Conservation (phyloP, 1,284 basidiomycete genomes). For the Golubevia sp. region DNA sequence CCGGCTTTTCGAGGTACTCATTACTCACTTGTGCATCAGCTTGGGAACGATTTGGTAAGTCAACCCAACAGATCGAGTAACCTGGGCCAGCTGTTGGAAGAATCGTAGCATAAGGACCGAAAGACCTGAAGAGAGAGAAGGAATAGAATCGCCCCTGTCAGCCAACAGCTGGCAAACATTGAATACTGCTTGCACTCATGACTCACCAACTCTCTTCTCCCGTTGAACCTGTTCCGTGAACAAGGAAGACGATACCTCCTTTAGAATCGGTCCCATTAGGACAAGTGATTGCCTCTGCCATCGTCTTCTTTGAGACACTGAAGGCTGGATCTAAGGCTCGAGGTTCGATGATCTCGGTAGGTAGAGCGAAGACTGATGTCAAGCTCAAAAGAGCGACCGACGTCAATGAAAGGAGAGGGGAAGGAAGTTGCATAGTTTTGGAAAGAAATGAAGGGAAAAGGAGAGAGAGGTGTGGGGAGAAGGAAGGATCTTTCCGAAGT, state of each 20-base stretch:
- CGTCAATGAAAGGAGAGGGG: background rate
- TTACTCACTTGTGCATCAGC: constrained; percentile 41
- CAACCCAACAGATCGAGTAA: constrained; percentile 59
- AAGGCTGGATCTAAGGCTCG: constrained; percentile 11
- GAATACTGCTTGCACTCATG: background rate
- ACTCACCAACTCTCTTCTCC: constrained; percentile 29
- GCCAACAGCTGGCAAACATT: too few relatives aligned
- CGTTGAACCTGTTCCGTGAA: constrained; percentile 54
- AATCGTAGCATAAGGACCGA: constrained; percentile 26
- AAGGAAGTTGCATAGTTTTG: background rate
- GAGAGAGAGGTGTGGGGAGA: background rate
- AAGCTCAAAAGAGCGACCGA: background rate
- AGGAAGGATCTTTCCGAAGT: background rate
- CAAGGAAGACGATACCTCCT: constrained; percentile 48
- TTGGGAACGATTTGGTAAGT: constrained; percentile 40
- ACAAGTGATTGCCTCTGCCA: constrained; percentile 4
- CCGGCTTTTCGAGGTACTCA: background rate
- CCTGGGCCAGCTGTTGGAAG: constrained; percentile 28
- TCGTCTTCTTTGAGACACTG: background rate
- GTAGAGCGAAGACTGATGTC: background rate
- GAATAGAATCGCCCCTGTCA: constrained; percentile 10
- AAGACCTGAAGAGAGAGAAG: too few relatives aligned
- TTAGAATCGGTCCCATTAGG: constrained; percentile 6
- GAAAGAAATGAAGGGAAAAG: background rate
- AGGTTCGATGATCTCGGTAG: background rate